Percentiles rank a stretch among this genome's conserved stretches.
Conservation (phyloP, 257 asterid species). For the Penstemon barbatus region DNA sequence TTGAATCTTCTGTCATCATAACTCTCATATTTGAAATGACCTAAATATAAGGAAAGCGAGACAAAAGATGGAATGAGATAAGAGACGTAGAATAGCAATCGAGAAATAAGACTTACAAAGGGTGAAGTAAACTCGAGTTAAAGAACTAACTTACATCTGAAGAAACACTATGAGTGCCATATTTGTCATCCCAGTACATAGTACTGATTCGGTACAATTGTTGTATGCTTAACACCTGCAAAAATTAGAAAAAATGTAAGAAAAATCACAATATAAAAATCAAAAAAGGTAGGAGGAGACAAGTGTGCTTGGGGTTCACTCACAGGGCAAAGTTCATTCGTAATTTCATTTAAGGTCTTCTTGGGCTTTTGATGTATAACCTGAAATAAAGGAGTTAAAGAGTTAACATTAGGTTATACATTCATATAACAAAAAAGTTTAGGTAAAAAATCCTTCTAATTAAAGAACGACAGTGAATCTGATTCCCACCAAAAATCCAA, state of each 20-base stretch:
- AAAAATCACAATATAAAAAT: conserved; percentile 2
- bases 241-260: conserved; percentile 15
- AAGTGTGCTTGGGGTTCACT: conserved; percentile 31
- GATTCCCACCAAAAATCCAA: conserved; percentile 84
- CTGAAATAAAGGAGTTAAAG: conserved; percentile 41
- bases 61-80: conserved; percentile 18
- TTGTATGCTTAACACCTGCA: conserved; percentile 93
- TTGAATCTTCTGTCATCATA: conserved; percentile 82
- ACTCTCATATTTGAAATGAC: conserved; percentile 78
- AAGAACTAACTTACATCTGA: conserved; percentile 69
- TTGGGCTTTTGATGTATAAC: conserved; percentile 99
- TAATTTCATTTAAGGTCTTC: conserved; percentile 83
- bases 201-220: conserved; percentile 94
- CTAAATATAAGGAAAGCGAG: conserved; percentile 31
- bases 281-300: conserved; percentile 11
- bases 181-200: conserved; percentile 99
- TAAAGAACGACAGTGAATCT: conserved; percentile 9
- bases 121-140: conserved; percentile 15
- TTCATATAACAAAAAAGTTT: background rate
- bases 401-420: conserved; percentile 8
- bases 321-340: conserved; percentile 94
- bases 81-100: background rate
- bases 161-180: conserved; percentile 96
- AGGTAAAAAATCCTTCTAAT: too few relatives aligned
- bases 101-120: background rate